A percentile compares a stretch with the other conserved stretches of the same genome.
These are phyloP conservation scores for Brassica carinata DNA, from an alignment of 345 rosid species.

Conservation along the genomic window DNA sequence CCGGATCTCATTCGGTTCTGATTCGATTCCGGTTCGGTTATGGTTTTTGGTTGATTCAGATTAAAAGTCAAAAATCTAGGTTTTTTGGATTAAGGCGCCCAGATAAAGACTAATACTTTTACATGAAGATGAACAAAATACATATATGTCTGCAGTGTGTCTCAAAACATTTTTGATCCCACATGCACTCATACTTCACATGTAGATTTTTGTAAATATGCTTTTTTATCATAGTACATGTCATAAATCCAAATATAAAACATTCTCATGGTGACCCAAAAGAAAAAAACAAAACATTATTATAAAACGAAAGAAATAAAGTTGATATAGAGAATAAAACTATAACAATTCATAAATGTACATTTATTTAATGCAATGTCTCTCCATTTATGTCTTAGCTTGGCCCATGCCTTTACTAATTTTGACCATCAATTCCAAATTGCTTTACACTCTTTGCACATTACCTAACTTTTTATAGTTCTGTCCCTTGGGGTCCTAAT, in stretches of 20 bases:
- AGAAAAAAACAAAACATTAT: neutral
- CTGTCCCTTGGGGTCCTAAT: constrained; percentile 26
- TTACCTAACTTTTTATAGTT: constrained; percentile 22
- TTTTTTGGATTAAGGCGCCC: too few relatives aligned
- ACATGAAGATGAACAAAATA: neutral
- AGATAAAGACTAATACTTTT: neutral
- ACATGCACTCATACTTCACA: constrained; percentile 17
- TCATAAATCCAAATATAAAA: constrained; percentile 7
- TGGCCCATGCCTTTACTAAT: constrained; percentile 30
- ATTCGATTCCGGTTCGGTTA: too few relatives aligned
- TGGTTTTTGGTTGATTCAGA: too few relatives aligned
- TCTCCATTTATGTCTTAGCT: constrained; percentile 23
- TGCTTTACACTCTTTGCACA: constrained; percentile 18
- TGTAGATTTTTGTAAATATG: neutral
- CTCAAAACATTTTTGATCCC: constrained; percentile 9
- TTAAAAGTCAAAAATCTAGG: too few relatives aligned
- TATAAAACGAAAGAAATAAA: constrained; percentile 5
- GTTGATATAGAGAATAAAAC: neutral
- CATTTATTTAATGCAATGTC: constrained; percentile 4
- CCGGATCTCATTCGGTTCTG: too few relatives aligned
- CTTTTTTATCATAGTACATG: neutral
- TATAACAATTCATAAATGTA: neutral
- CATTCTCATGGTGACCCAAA: constrained; percentile 4
- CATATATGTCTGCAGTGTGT: neutral
- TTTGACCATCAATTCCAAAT: constrained; percentile 28